A percentile compares a stretch with the other conserved stretches of the same genome.
Evolutionary conservation across 164 flowering plant species (phyloP).

Genomic region (Vitis rotundifolia): DNA sequence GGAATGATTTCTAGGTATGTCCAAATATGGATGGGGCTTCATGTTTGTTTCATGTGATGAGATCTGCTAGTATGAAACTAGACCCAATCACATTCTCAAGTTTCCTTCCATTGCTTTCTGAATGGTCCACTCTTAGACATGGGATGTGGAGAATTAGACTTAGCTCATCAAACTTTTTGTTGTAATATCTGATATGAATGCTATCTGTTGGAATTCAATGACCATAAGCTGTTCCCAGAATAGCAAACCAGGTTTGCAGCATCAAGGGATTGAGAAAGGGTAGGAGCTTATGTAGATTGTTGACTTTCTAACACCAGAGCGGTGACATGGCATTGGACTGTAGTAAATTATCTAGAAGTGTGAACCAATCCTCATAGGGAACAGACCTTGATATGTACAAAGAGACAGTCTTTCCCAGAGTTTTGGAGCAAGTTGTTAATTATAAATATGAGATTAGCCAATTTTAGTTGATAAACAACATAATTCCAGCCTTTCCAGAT

Average conservation of each 20-base stretch:
- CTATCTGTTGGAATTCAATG: slow-evolving; percentile 78
- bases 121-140: slow-evolving; percentile 31
- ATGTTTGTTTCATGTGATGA: slow-evolving; percentile 52
- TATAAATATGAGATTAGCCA: too few relatives aligned
- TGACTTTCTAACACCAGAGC: too few relatives aligned
- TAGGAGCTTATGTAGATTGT: too few relatives aligned
- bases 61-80: slow-evolving; percentile 53
- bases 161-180: slow-evolving; percentile 47
- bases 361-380: too few relatives aligned
- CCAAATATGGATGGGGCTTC: slow-evolving; percentile 52
- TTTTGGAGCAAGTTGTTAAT: too few relatives aligned
- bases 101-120: slow-evolving; percentile 65
- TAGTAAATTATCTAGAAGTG: too few relatives aligned
- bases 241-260: slow-evolving; percentile 69
- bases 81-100: slow-evolving; percentile 73
- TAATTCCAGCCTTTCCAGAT: too few relatives aligned
- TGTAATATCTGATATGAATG: slow-evolving; percentile 48
- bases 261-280: too few relatives aligned
- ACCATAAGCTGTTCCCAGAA: slow-evolving; percentile 66
- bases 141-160: slow-evolving; percentile 86
- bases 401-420: too few relatives aligned
- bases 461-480: too few relatives aligned
- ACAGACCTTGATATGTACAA: too few relatives aligned
- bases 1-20: slow-evolving; percentile 76
- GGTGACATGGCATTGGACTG: too few relatives aligned